Base-by-base conservation (phyloP, 139 green algal genomes). In the Tetraselmis striata region DNA sequence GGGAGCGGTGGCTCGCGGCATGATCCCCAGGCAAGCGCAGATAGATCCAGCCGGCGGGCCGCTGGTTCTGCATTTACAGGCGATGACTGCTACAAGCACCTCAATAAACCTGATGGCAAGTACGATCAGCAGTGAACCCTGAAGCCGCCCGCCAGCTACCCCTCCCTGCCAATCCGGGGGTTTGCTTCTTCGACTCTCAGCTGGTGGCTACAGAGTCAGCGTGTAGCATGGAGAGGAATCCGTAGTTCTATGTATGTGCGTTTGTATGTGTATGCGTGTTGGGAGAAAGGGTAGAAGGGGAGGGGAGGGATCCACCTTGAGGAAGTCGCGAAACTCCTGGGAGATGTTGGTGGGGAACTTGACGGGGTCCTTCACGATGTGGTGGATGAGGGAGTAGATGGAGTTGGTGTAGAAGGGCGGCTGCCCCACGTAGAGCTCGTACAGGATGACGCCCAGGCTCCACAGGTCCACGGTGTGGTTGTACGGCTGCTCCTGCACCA, bases 381-480 rank as follows among this genome's bases (percentile, higher is more conserved):
- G 91, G 74, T 96, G 90, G 59, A 99, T 95, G 27, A 99, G 91
- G 24, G 90, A 92, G 89, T 98, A 98, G 79, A 99, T 98, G 81
- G 90, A 96, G 89, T 98, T 99, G 83, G 97, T 99, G 89, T 98
- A 99, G 85, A 99, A 99, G 77, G 97, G 97, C 28, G 97, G 97
- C 89, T 98, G 90, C 0, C 97, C 97, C 31, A 95, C 91, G 82
- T 91, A 97, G 31, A 99, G 92, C 95, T 99, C 97, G 78, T 98
- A 99, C 80, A 99, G 87, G 80, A 99, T 99, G 26, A 99, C 92
- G 11, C 97, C 97, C 78, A 99, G 86, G 0, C 92, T 97, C 97
- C 97, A 99, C 59, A 99, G 89, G 86, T 99, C 97, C 5, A 95
- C 94, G 76, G 93, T 93, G 88, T 97, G 92, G 83, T 94, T 94